Percentiles rank a stretch among this genome's conserved stretches.
Evolutionary conservation across 208 protist genomes (phyloP).

Genomic region (Leishmania arabica): DNA sequence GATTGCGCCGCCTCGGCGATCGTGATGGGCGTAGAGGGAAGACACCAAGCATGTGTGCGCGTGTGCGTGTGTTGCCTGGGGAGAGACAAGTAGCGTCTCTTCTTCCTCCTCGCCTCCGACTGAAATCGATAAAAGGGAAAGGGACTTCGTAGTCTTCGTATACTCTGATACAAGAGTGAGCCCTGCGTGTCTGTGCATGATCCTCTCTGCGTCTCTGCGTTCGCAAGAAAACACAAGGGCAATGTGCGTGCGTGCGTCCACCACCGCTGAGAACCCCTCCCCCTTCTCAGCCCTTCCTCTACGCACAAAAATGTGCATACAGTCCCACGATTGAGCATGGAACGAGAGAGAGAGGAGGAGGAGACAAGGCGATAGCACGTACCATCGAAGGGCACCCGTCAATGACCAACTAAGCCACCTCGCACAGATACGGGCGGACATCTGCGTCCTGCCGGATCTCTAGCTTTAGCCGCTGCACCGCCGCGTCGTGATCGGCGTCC

Average conservation of each 20-base stretch:
- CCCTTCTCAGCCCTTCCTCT: neutral
- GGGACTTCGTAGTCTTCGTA: neutral
- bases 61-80: neutral
- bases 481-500: constrained; percentile 28
- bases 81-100: neutral
- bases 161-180: neutral
- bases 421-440: constrained; percentile 34
- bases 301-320: neutral
- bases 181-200: neutral
- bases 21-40: neutral
- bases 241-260: neutral
- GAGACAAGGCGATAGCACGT: neutral
- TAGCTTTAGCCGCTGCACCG: constrained; percentile 38
- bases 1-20: neutral
- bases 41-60: neutral
- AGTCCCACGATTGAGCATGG: neutral
- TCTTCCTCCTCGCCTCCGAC: neutral
- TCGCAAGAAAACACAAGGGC: neutral
- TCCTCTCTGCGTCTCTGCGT: neutral
- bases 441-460: constrained; percentile 55
- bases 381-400: neutral
- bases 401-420: neutral
- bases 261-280: neutral
- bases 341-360: neutral
- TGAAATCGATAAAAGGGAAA: neutral